Conservation (phyloP, 1,284 basidiomycete genomes). For the Cryptococcus maquisensis region DNA sequence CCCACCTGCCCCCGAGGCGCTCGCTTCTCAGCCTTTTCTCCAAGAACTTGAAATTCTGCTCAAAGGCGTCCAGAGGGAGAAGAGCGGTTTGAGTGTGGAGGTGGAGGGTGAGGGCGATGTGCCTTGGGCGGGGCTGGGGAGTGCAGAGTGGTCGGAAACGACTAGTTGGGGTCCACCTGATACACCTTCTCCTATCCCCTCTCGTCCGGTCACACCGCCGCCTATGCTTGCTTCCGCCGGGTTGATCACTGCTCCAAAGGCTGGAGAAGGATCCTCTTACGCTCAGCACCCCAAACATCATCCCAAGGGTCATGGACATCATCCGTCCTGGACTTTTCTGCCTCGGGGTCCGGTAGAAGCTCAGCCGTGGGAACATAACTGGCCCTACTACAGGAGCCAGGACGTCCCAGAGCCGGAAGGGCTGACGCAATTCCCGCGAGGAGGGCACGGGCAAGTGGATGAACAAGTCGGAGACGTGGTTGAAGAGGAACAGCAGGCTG, state of each 20-base stretch:
- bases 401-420: background rate
- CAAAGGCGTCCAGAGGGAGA: background rate
- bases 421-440: background rate
- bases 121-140: slow-evolving; percentile 6
- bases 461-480: background rate
- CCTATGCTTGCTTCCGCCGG: no score
- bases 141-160: slow-evolving; percentile 2
- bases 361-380: slow-evolving; percentile 5
- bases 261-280: no score
- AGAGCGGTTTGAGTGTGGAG: no score
- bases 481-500: background rate
- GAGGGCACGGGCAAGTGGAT: background rate
- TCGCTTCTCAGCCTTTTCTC: slow-evolving; percentile 4
- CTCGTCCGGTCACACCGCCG: no score
- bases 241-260: no score
- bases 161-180: slow-evolving; percentile 9
- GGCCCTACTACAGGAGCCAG: background rate
- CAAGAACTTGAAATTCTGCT: slow-evolving; percentile 1
- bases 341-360: slow-evolving; percentile 4
- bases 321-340: slow-evolving; percentile 1
- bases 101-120: background rate
- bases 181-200: background rate
- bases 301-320: background rate
- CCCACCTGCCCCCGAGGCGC: background rate
- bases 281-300: background rate